Evolutionary conservation across 108 stramenopile genomes (phyloP), one percentile per base, ranked within the genome.

Genomic region (Fragilariopsis cylindrus): DNA sequence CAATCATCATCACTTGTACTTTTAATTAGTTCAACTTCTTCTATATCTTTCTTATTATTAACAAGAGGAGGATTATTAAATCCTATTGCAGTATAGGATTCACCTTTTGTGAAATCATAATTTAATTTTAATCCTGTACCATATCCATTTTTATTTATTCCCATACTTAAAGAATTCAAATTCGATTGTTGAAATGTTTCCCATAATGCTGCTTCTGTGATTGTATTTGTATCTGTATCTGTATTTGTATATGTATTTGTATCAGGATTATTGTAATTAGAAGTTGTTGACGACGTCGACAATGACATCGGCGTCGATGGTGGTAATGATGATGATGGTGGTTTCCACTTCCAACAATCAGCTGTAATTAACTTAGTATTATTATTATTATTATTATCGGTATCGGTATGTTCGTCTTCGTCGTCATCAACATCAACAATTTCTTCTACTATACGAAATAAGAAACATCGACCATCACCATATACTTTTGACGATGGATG

Each of bases 401-500:
- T n/a, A 15, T 21, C 45, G 15, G 21, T 39, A 18, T 9, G 9
- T 1, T 18, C 39, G 50, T 70, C 48, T n/a, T 53, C 52, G 52
- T n/a, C 2, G 15, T 15, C n/a, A 9, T 49, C 45, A 43, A 58
- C 56, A 4, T 7, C 30, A 6, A 30, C 40, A 7, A 9, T 77
- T 76, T 90, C 76, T 0, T 84, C 84, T 18, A 62, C 62, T 12
- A 80, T 66, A 71, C 90, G 85, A 72, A 95, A 95, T 55, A 95
- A 57, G 71, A 95, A 91, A 65, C 91, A 95, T 55, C 75, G 85
- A 12, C 91, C 91, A 77, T 91, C 91, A n/a, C 91, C 94, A 68
- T 91, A 92, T 5, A 79, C 69, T 60, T 69, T 58, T 8, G 79
- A 48, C 4, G 81, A 81, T 44, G 75, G 69, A n/a, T 85, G 78